Percentiles rank a stretch among this genome's conserved stretches.
Evolutionary conservation across 2,329 filamentous ascomycete species (phyloP).

Genomic region (Myrmaecium sp.): DNA sequence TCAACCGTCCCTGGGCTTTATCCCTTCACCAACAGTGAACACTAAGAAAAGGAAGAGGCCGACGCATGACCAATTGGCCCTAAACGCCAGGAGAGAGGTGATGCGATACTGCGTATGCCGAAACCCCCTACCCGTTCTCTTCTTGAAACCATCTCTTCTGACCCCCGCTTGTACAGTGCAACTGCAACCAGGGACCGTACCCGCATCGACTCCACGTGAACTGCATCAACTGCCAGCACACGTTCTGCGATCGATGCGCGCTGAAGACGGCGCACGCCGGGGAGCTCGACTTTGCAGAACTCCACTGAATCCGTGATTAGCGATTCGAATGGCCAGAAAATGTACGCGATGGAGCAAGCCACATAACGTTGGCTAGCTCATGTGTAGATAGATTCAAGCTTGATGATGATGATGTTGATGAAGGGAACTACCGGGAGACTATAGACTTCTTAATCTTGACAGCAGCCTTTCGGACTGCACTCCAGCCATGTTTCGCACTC

Average conservation of each 20-base stretch:
- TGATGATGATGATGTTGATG: too few relatives aligned
- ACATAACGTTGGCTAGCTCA: too few relatives aligned
- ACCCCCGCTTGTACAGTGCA: slow-evolving; percentile 3
- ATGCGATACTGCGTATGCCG: slow-evolving; percentile 5
- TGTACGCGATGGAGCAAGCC: too few relatives aligned
- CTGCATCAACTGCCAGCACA: slow-evolving; percentile 5
- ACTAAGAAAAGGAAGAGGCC: not conserved
- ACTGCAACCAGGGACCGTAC: slow-evolving; percentile 4
- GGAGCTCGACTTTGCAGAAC: not conserved
- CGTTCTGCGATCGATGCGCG: slow-evolving; percentile 4
- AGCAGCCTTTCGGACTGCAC: too few relatives aligned
- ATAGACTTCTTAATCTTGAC: too few relatives aligned
- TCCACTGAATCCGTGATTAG: not conserved
- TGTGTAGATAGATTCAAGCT: too few relatives aligned
- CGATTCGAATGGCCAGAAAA: too few relatives aligned
- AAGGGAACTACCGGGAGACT: too few relatives aligned
- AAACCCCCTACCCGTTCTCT: not conserved
- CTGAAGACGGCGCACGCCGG: not conserved
- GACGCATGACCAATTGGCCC: slow-evolving; percentile 1
- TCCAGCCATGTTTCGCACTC: too few relatives aligned
- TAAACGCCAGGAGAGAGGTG: not conserved
- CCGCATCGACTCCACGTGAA: slow-evolving; percentile 2
- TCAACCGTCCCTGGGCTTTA: too few relatives aligned
- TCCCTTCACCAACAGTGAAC: not conserved
- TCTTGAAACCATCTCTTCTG: not conserved